Conservation (phyloP, 2,329 filamentous ascomycete species). For the Fusarium burgessii region DNA sequence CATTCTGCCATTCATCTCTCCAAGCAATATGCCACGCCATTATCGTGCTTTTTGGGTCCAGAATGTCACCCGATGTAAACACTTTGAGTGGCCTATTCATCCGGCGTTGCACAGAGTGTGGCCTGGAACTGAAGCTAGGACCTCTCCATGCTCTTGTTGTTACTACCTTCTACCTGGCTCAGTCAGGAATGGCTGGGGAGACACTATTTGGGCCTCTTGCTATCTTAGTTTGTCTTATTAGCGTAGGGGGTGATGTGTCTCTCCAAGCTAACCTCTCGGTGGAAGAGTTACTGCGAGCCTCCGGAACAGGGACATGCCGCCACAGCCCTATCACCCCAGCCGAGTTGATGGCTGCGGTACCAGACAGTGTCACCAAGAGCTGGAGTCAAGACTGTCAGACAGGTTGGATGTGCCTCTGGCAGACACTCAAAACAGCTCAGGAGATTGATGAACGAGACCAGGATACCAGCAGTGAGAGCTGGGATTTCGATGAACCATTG, state of each 20-base stretch:
- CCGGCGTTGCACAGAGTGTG: slow-evolving; percentile 20
- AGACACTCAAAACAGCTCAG: too few species aligned
- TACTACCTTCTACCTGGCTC: slow-evolving; percentile 13
- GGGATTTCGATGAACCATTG: too few species aligned
- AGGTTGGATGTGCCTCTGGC: too few species aligned
- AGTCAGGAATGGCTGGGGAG: slow-evolving; percentile 12
- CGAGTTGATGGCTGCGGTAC: too few species aligned
- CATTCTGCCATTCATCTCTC: slow-evolving; percentile 20
- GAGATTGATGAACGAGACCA: too few species aligned
- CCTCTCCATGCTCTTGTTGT: slow-evolving; percentile 16
- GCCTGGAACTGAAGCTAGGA: slow-evolving; percentile 11
- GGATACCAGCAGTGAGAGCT: too few species aligned
- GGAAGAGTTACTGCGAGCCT: neutral
- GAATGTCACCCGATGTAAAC: neutral
- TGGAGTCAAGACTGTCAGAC: too few species aligned
- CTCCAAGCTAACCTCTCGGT: slow-evolving; percentile 9
- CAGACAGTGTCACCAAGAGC: too few species aligned
- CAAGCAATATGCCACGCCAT: slow-evolving; percentile 21
- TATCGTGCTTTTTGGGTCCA: neutral
- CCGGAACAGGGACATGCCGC: neutral
- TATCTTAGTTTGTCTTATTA: slow-evolving; percentile 11
- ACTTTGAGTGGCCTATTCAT: slow-evolving; percentile 10
- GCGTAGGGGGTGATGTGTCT: neutral
- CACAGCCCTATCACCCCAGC: too few species aligned
- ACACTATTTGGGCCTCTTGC: slow-evolving; percentile 30